Base-by-base conservation (phyloP, 805 yeast species). In the Clavispora santaluciae region DNA sequence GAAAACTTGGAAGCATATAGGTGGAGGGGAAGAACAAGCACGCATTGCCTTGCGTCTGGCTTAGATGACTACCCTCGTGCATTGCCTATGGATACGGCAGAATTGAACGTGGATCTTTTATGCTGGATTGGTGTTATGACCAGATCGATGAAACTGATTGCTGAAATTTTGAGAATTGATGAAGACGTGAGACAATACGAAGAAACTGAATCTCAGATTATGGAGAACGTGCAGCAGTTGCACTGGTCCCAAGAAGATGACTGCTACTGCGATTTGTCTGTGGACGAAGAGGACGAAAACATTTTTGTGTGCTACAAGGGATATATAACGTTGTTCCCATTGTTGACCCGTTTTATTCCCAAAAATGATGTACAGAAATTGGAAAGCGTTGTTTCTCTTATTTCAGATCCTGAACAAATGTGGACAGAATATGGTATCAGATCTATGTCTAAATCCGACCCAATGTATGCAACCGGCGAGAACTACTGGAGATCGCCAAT, bases 121-220 rank as follows among this genome's bases (percentile, higher is more conserved):
- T 74, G 95, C 5, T 93, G 99, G 99, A 78, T 93, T 44, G 98
- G 96, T 12, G 82, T 86, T 5, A 88, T 91, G 95, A 78, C 96
- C 0, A 74, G 81, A 49, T 78, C 95, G 0, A 81, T 93, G 81
- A 76, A 76, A 49, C 72, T 76, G 40, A 78, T 91, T 45, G 90
- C 97, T 0, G 68, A 65, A 33, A 59, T 81, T 8, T 63, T 89
- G 31, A 84, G 74, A 0, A 66, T 76, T 36, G 54, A 64, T 2
- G 81, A 77, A 2, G 96, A 88, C 53, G 73, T 74, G 6, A 53
- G 56, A n/a, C 57, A 59, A 43, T 93, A 78, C 57, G 50, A 64
- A 6, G 49, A 61, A 13, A 77, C 81, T 28, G 86, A 81, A 48
- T 50, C 61, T 5, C 75, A 78, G 16, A 78, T 90, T 18, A 56